Conservation (phyloP, 176 grass and related monocot genomes). For the Saccharum spontaneum region DNA sequence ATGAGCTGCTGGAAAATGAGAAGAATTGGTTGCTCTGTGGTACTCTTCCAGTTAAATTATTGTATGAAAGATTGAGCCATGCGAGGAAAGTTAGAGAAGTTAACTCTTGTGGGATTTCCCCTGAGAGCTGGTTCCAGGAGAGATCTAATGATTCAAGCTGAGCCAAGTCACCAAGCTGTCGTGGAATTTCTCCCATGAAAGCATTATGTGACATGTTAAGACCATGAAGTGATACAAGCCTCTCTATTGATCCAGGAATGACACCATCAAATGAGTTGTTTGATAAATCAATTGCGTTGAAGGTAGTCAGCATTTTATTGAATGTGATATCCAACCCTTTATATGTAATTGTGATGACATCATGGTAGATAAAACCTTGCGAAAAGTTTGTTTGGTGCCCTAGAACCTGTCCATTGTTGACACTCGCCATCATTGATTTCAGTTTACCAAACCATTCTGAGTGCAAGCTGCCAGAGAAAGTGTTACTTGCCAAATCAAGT, state of each 20-base stretch:
- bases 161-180: background rate
- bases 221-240: background rate
- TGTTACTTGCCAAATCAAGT: slow-evolving; percentile 34
- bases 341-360: background rate
- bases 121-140: slow-evolving; percentile 40
- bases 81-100: slow-evolving; percentile 41
- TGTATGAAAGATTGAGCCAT: slow-evolving; percentile 43
- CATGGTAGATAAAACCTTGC: background rate
- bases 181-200: slow-evolving; percentile 23
- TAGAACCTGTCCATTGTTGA: too few species aligned
- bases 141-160: slow-evolving; percentile 45
- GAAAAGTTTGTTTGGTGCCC: background rate
- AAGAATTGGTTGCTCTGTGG: background rate
- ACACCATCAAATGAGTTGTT: slow-evolving; percentile 17
- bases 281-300: slow-evolving; percentile 43
- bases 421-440: background rate
- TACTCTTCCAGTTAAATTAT: slow-evolving; percentile 37
- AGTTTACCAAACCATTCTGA: slow-evolving; percentile 34
- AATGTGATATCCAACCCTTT: background rate
- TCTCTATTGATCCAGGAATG: slow-evolving; percentile 21
- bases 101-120: slow-evolving; percentile 27
- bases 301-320: slow-evolving; percentile 25
- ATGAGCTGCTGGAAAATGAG: background rate
- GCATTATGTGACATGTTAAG: slow-evolving; percentile 29
- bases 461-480: background rate